Base-by-base conservation (phyloP, 257 asterid species). In the Linaria vulgaris region DNA sequence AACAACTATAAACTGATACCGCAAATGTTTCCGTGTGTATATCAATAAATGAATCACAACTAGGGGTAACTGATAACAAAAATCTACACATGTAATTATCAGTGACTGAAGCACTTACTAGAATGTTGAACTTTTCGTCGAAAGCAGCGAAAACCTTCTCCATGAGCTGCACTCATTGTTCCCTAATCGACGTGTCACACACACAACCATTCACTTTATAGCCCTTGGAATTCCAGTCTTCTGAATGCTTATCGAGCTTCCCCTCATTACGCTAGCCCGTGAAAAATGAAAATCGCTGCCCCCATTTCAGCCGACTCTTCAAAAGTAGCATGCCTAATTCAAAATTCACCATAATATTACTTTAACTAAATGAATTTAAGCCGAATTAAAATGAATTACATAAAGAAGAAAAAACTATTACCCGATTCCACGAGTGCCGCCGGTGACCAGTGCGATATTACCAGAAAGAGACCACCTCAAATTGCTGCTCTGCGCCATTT, bases 371-470 rank as follows among this genome's bases (percentile, higher is more conserved):
- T 1, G 21, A 15, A 8, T 30, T 5, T 12, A 0, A 16, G 23
- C 5, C 71, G n/a, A 9, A 16, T 49, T 27, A 0, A 12, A 14
- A 16, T 31, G 30, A 5, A n/a, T n/a, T n/a, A n/a, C n/a, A n/a
- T n/a, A 64, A 0, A 15, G 10, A 0, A 25, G 16, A 25, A 48
- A 38, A 44, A 16, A 43, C 13, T 0, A 6, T 23, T 65, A 91
- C 98, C 98, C 97, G 47, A 92, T 92, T 41, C 98, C 98, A 1
- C 97, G 95, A 31, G 98, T 88, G 74, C 98, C 96, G 19, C 98
- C 98, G 71, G 96, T 88, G 70, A 91, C 96, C 17, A 91, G 84
- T 51, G 96, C 98, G 22, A 84, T 85, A 82, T 67, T 68, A 66
- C 95, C 95, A 30, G 86, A 69, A 56, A 86, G 94, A 7, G 97